Evolutionary conservation across 1,139 yeast genomes (phyloP), one percentile per base, ranked within the genome.

Genomic region (Arxiozyma bovina): DNA sequence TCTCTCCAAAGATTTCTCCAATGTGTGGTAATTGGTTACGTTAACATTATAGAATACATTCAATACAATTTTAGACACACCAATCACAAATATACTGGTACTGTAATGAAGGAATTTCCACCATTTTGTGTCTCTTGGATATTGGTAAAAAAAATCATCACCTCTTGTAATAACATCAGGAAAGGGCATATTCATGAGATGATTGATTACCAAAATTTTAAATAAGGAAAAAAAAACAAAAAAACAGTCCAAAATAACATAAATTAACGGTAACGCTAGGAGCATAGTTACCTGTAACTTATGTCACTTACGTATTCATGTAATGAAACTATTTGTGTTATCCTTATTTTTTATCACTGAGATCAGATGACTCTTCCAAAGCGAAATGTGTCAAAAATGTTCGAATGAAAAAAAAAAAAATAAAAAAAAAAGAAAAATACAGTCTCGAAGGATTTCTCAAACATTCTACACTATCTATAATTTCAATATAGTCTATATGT

Each of bases 91-190:
- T 42, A 81, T 66, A 63, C 95, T 83, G 0, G 95, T 85, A 21
- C 83, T 77, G 57, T 83, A 84, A 15, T 95, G 83, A 1, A 85
- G 78, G 40, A 73, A 65, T 61, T 82, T 80, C 96, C 96, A 89
- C 59, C 78, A 65, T 41, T 69, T 63, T 2, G 81, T 71, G 0
- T 77, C 70, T 53, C 91, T 73, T 1, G 95, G 90, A 61, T 85
- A 83, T 52, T 73, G 69, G 18, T 77, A 75, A 45, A 91, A 77
- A 64, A 85, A 85, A 40, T 82, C 87, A 58, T 85, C 87, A 8
- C 96, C 98, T 55, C 94, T 74, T 57, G 77, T 73, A 55, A 86
- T 71, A 38, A 89, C 96, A 60, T 78, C 84, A 53, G 80, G 81
- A 60, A 83, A 82, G 0, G 96, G 85, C 96, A 45, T 45, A 30